Percentiles rank a stretch among this genome's conserved stretches.
Conservation (phyloP, 805 yeast genomes). For the Saccharomycopsis synnaedendra region DNA sequence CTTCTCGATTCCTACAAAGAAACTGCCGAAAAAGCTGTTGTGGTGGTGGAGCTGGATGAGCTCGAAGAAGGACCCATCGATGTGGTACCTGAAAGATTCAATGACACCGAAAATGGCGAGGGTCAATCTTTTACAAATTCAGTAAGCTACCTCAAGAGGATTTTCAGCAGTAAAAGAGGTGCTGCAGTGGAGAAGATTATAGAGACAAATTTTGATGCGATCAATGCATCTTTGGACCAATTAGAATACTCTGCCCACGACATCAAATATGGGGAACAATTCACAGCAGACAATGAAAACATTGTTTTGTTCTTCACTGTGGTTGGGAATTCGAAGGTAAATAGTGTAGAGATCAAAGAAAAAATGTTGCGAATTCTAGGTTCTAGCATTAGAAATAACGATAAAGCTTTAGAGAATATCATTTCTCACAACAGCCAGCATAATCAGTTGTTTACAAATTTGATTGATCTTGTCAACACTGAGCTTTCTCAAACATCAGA, state of each 20-base stretch:
- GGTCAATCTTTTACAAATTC: conserved; percentile 2
- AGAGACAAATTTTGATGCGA: background rate
- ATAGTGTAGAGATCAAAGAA: conserved; percentile 6
- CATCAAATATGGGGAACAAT: conserved; percentile 13
- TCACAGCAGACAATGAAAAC: conserved; percentile 6
- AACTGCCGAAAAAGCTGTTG: conserved; percentile 15
- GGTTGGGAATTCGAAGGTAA: conserved; percentile 2
- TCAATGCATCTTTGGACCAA: conserved; percentile 6
- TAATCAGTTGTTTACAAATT: background rate
- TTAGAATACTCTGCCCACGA: conserved; percentile 12
- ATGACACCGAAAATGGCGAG: conserved; percentile 2
- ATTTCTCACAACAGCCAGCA: background rate
- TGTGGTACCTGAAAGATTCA: conserved; percentile 3
- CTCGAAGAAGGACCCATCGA: conserved; percentile 1
- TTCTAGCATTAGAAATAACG: conserved; percentile 15
- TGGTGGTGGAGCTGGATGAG: conserved; percentile 8
- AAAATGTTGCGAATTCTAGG: conserved; percentile 12
- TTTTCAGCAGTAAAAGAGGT: background rate
- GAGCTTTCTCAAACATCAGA: conserved; percentile 1
- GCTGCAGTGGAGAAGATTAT: background rate
- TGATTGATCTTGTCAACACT: conserved; percentile 5
- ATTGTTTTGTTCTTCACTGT: conserved; percentile 10
- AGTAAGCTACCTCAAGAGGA: background rate
- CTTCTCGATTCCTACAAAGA: conserved; percentile 27
- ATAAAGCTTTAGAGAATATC: conserved; percentile 4